Evolutionary conservation across 176 grass and related monocot genomes (phyloP), one percentile per base, ranked within the genome.

Genomic region (Carex pumila): DNA sequence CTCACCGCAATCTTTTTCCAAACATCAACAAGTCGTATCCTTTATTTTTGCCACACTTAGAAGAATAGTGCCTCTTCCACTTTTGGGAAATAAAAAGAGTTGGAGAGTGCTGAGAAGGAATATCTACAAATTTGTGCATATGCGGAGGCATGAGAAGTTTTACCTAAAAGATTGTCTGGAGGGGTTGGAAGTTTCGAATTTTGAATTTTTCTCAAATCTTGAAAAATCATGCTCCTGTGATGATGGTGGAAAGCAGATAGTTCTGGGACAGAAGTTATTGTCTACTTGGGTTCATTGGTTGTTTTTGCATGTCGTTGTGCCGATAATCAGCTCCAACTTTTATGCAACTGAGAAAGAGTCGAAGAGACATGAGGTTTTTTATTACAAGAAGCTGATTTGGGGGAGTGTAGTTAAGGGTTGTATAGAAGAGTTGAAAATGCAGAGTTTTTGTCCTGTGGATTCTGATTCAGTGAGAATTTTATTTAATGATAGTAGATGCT

Each of bases 331-430:
- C 62, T 79, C 92, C 73, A 90, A 91, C 67, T 94, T 98, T 87
- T 98, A 94, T 85, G 90, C 90, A 65, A 98, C 95, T 73, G 95
- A 93, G 86, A 93, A 89, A 76, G 89, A 98, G 62, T 91, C 90
- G 30, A 91, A 75, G 43, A 87, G 93, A 84, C 67, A 94, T 84
- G 91, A 98, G 65, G 85, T 90, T 85, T 98, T 94, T 71, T 94
- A 98, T 93, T 98, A 98, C 84, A 85, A 87, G 25, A 98, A 94
- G 83, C 57, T 79, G 79, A 79, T 98, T 52, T 98, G 95, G 95
- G 89, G 39, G 61, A 82, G 81, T 75, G 86, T 91, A 72, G 86
- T 86, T 83, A 79, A 80, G 57, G 81, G 43, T 75, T 79, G 89
- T 61, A 87, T 91, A 88, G 79, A 79, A 91, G 85, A 76, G 54